A percentile compares a stretch with the other conserved stretches of the same genome.
These are phyloP conservation scores for Fusarium albidum DNA, from an alignment of 2,329 filamentous ascomycete species.

Conservation along the genomic window DNA sequence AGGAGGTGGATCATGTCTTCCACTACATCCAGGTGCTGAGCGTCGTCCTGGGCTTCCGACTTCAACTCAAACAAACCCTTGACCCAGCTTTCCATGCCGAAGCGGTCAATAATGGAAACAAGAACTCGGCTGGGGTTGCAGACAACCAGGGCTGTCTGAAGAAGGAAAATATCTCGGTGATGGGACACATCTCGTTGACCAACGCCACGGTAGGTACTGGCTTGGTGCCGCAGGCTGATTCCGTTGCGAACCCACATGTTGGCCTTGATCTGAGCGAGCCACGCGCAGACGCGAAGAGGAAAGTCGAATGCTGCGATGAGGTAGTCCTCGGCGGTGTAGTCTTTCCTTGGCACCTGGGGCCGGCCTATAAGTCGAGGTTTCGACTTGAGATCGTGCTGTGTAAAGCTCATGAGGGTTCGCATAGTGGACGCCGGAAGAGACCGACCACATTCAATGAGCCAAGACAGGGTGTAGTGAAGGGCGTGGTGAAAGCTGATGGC, in stretches of 20 bases:
- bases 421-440: slow-evolving; percentile 74
- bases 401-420: slow-evolving; percentile 74
- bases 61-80: slow-evolving; percentile 80
- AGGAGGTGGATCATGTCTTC: slow-evolving; percentile 96
- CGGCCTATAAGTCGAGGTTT: slow-evolving; percentile 69
- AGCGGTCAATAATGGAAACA: slow-evolving; percentile 90
- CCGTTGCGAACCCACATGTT: slow-evolving; percentile 99
- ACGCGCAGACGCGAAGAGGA: slow-evolving; percentile 90
- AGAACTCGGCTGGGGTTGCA: slow-evolving; percentile 85
- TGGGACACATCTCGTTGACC: slow-evolving; percentile 91
- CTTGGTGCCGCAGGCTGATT: slow-evolving; percentile 93
- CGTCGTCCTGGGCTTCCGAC: slow-evolving; percentile 80
- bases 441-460: slow-evolving; percentile 91
- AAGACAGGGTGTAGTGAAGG: slow-evolving; percentile 94
- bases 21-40: slow-evolving; percentile 88
- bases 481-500: slow-evolving; percentile 98
- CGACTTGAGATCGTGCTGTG: slow-evolving; percentile 72
- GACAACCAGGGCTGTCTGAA: slow-evolving; percentile 89
- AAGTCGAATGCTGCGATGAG: slow-evolving; percentile 91
- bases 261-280: slow-evolving; percentile 97
- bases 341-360: slow-evolving; percentile 63
- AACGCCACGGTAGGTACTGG: slow-evolving; percentile 90
- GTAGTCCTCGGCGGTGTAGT: slow-evolving; percentile 76
- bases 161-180: slow-evolving; percentile 91
- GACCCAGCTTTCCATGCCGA: slow-evolving; percentile 88